Conservation (phyloP, 768 basidiomycete genomes). For the Sporobolomyces roseus region DNA sequence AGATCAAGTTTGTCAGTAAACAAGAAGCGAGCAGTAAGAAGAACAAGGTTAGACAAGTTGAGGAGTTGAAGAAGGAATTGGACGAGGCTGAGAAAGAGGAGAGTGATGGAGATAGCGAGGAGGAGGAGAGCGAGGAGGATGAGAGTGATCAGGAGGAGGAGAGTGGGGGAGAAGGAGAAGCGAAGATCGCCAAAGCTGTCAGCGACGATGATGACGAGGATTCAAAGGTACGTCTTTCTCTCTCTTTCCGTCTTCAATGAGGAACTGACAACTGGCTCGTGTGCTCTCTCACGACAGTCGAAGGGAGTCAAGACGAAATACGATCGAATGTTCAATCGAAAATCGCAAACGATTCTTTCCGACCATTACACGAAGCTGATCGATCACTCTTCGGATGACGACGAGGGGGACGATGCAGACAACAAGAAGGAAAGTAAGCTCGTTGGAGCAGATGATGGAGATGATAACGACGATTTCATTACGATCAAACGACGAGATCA, state of each 20-base stretch:
- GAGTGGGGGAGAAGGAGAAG: conserved; percentile 20
- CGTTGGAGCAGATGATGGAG: conserved; percentile 35
- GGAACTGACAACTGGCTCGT: no score
- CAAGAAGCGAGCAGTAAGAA: conserved; percentile 71
- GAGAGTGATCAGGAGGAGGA: conserved; percentile 43
- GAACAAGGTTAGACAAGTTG: conserved; percentile 59
- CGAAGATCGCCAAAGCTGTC: neutral
- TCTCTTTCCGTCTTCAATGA: no score
- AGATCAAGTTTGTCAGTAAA: conserved; percentile 74
- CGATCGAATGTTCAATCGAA: conserved; percentile 95
- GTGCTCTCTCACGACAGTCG: neutral
- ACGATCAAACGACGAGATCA: conserved; percentile 90
- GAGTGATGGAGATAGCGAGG: conserved; percentile 9
- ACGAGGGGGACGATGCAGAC: conserved; percentile 51
- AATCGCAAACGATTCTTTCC: conserved; percentile 87
- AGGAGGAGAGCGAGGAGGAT: conserved; percentile 8
- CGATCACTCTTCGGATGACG: conserved; percentile 61
- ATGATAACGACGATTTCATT: conserved; percentile 74
- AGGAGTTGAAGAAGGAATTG: conserved; percentile 43
- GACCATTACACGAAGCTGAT: conserved; percentile 85
- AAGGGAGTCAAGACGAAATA: conserved; percentile 66
- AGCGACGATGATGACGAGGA: conserved; percentile 47
- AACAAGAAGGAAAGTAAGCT: neutral
- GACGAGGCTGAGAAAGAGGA: conserved; percentile 18
- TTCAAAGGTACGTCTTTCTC: neutral